These are phyloP conservation scores for Pestalotiopsis sp. DNA, from an alignment of 2,329 filamentous ascomycete genomes.

Conservation along the genomic window DNA sequence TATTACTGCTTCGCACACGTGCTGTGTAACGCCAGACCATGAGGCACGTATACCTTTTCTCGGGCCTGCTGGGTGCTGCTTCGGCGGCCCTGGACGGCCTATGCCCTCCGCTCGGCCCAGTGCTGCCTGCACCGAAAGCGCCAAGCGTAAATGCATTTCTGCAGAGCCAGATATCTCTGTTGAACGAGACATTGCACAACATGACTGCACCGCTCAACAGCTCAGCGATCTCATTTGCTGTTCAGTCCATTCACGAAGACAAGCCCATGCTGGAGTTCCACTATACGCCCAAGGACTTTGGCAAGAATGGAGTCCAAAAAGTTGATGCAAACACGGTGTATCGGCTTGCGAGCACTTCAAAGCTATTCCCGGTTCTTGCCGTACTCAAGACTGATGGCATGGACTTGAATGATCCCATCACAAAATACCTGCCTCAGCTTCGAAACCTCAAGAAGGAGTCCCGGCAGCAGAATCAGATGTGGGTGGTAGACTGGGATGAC, in stretches of 20 bases:
- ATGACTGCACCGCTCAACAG: constrained; percentile 22
- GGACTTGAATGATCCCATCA: constrained; percentile 9
- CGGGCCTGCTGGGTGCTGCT: not conserved
- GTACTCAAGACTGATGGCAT: constrained; percentile 3
- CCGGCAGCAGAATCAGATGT: constrained; percentile 21
- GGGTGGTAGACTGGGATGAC: constrained; percentile 25
- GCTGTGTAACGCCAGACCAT: not conserved
- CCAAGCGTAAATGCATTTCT: not conserved
- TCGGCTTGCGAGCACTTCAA: constrained; percentile 9
- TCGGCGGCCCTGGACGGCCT: constrained; percentile 1
- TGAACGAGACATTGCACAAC: not conserved
- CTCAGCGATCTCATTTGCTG: constrained; percentile 37
- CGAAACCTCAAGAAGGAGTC: constrained; percentile 15
- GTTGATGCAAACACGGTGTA: constrained; percentile 9
- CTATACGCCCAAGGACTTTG: constrained; percentile 25
- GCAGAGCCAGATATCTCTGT: not conserved
- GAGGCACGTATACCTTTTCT: not conserved
- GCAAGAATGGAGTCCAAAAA: constrained; percentile 8
- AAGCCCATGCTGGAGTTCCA: constrained; percentile 30
- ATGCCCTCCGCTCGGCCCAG: constrained; percentile 4
- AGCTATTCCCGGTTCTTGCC: constrained; percentile 2
- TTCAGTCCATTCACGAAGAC: constrained; percentile 28
- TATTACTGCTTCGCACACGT: not conserved
- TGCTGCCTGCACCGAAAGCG: constrained; percentile 1
- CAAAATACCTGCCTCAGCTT: constrained; percentile 10